A percentile compares a stretch with the other conserved stretches of the same genome.
These are phyloP conservation scores for Fusarium pseudocircinatum DNA, from an alignment of 2,329 filamentous ascomycete species.

Conservation along the genomic window DNA sequence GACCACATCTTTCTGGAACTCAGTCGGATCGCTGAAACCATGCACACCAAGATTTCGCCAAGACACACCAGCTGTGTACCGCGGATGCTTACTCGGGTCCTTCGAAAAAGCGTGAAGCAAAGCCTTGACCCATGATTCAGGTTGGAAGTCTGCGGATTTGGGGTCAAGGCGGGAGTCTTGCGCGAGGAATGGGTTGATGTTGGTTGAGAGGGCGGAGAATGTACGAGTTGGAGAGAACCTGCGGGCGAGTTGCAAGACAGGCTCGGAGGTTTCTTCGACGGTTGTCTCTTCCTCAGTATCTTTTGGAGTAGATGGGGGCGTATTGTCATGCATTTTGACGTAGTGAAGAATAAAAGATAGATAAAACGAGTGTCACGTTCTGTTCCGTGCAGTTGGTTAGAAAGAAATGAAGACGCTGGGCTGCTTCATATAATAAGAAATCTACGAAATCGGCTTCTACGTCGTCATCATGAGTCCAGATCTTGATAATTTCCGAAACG, in stretches of 20 bases:
- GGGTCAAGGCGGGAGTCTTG: constrained; percentile 60
- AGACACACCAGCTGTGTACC: constrained; percentile 57
- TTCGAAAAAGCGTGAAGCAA: constrained; percentile 30
- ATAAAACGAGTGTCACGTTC: too few relatives aligned
- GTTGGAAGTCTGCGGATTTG: constrained; percentile 17
- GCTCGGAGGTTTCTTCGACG: constrained; percentile 1
- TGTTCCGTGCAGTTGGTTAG: too few relatives aligned
- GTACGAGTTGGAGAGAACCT: constrained; percentile 26
- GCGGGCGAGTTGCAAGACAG: constrained; percentile 20
- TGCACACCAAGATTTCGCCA: constrained; percentile 73
- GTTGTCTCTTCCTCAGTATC: not conserved
- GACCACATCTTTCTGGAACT: constrained; percentile 72
- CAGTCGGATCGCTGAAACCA: constrained; percentile 71
- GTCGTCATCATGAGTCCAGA: not conserved
- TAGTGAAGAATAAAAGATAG: too few relatives aligned
- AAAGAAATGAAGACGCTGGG: too few relatives aligned
- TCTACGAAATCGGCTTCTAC: fast-evolving
- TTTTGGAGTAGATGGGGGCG: not conserved
- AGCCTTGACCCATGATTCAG: constrained; percentile 28
- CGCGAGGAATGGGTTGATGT: constrained; percentile 38
- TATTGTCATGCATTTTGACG: not conserved
- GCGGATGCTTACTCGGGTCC: constrained; percentile 24
- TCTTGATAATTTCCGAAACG: not conserved
- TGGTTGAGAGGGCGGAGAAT: constrained; percentile 21
- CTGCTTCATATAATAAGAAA: not conserved